Percentiles rank a stretch among this genome's conserved stretches.
phyloP scores from a whole-genome alignment of 2,329 filamentous ascomycete species.

The Fusarium tricinctum region DNA sequence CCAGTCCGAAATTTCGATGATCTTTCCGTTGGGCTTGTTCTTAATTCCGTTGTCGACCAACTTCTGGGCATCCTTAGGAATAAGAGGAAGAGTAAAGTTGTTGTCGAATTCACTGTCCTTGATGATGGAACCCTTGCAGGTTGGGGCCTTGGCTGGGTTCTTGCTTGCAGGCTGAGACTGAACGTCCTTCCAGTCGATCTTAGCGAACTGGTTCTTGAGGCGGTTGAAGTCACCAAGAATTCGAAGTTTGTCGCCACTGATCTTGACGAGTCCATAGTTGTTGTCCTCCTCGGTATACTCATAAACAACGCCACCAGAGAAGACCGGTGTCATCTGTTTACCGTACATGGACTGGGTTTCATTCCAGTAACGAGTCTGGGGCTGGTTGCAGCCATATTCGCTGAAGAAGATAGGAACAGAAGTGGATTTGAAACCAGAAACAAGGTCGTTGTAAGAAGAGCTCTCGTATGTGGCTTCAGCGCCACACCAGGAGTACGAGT shows the following conservation, averaged over 20 bases:
- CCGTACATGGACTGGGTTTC: slow-evolving; percentile 82
- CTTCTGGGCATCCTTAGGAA: slow-evolving; percentile 75
- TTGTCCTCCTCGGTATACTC: slow-evolving; percentile 82
- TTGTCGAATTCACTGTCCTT: slow-evolving; percentile 75
- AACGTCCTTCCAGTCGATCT: slow-evolving; percentile 78
- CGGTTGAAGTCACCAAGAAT: slow-evolving; percentile 78
- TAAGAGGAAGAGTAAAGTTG: slow-evolving; percentile 82
- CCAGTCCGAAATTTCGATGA: slow-evolving; percentile 77
- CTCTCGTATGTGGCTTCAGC: slow-evolving; percentile 71
- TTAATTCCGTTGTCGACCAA: slow-evolving; percentile 83
- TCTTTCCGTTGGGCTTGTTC: slow-evolving; percentile 73
- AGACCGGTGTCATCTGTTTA: slow-evolving; percentile 74
- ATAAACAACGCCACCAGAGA: slow-evolving; percentile 85
- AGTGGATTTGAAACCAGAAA: slow-evolving; percentile 73
- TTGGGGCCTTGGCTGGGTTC: slow-evolving; percentile 66
- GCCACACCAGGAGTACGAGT: slow-evolving; percentile 79
- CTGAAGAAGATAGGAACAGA: slow-evolving; percentile 85
- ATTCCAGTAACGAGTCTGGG: slow-evolving; percentile 79
- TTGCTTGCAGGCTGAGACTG: slow-evolving; percentile 72
- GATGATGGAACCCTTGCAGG: slow-evolving; percentile 78
- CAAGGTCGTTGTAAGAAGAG: slow-evolving; percentile 74
- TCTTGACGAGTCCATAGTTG: slow-evolving; percentile 74
- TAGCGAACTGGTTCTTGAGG: slow-evolving; percentile 80
- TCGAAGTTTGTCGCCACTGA: slow-evolving; percentile 70
- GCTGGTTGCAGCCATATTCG: slow-evolving; percentile 83